Evolutionary conservation across 768 basidiomycete species (phyloP), one percentile per base, ranked within the genome.

Genomic region (Pleurotus sapidus): DNA sequence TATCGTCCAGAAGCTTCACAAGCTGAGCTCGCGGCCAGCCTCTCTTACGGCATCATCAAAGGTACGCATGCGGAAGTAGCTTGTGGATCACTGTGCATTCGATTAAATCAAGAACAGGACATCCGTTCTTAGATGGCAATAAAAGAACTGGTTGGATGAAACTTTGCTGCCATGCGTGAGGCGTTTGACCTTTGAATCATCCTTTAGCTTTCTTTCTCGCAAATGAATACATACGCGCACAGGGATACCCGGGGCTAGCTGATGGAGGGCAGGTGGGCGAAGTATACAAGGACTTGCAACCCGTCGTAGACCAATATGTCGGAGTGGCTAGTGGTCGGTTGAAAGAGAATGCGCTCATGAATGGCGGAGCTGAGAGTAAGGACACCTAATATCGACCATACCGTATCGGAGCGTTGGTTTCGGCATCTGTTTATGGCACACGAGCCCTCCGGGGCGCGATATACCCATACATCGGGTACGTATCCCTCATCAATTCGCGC

Each of bases 191-290:
- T 20, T 20, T 49, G 47, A 49, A 2, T 8, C 4, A n/a, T 49
- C 4, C 38, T 6, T 34, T 43, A 71, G 70, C 67, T 15, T 72
- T 72, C 58, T 73, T 70, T 57, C 56, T 72, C 3, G 70, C 66
- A 2, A 70, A 72, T 48, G 69, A 70, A 55, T 72, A 68, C 51
- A 27, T 69, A 30, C 68, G 70, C 34, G 70, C 69, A 1, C 66
- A 65, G 58, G 71, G 68, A 7, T 42, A 70, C 11, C 69, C 72
- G 5, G 70, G 70, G 5, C 54, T 70, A 2, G 58, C 62, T 1
- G 69, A 70, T 56, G 57, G 30, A 17, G 55, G 55, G 12, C 40
- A 54, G 11, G 45, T 57, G 17, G 61, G 56, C 15, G 42, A 45
- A 23, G 59, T 46, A 30, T 57, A 62, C 46, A 59, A 53, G 43